These are phyloP conservation scores for Aspergillus luchuensis DNA, from an alignment of 2,329 filamentous ascomycete genomes.

Conservation along the genomic window DNA sequence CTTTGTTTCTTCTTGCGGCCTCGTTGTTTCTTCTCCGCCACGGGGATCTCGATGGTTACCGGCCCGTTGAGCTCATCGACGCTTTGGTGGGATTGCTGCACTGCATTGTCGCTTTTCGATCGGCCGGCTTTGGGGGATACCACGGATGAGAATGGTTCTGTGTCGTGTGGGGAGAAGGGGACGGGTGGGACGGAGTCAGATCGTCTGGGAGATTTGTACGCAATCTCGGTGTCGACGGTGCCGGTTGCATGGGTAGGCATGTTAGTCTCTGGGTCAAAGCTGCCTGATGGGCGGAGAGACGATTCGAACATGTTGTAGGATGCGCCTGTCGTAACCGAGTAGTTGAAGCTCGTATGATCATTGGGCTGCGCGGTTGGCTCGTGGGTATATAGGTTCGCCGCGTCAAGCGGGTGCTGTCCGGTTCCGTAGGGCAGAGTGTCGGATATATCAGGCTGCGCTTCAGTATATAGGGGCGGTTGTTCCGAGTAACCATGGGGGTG, in stretches of 20 bases:
- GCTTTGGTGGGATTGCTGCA: constrained; percentile 24
- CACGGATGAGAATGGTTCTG: constrained; percentile 43
- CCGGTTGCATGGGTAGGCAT: constrained; percentile 13
- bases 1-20: constrained; percentile 35
- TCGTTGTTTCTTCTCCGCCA: constrained; percentile 31
- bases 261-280: constrained; percentile 12
- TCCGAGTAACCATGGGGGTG: background rate
- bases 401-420: background rate
- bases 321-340: background rate
- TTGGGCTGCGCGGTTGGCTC: background rate
- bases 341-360: background rate
- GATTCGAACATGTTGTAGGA: constrained; percentile 31
- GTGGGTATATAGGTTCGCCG: background rate
- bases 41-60: constrained; percentile 25
- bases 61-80: constrained; percentile 34
- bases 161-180: constrained; percentile 42
- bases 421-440: background rate
- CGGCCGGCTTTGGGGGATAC: constrained; percentile 27
- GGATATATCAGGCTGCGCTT: background rate
- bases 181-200: constrained; percentile 31
- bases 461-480: background rate
- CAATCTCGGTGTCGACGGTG: constrained; percentile 10
- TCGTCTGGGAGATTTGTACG: constrained; percentile 22
- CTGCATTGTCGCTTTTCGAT: constrained; percentile 27
- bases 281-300: constrained; percentile 16